Conservation (phyloP, 106 monocot species). For the Acorus calamus region DNA sequence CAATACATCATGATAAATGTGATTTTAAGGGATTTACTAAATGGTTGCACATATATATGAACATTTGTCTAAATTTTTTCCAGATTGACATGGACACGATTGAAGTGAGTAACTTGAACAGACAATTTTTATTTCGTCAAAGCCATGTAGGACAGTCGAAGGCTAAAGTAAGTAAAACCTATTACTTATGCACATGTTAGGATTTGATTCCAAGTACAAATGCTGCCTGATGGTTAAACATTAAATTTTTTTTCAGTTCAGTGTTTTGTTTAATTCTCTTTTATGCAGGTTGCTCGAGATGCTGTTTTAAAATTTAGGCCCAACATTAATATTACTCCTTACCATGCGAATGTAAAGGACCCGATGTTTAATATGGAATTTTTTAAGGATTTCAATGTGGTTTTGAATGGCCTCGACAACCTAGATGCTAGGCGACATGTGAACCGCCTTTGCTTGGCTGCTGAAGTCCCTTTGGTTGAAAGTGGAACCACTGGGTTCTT, state of each 20-base stretch:
- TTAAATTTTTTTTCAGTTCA: too few species aligned
- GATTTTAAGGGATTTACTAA: too few species aligned
- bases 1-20: too few species aligned
- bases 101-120: slow-evolving; percentile 95
- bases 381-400: slow-evolving; percentile 87
- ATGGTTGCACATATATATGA: too few species aligned
- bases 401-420: slow-evolving; percentile 97
- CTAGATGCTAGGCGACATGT: slow-evolving; percentile 96
- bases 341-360: slow-evolving; percentile 92
- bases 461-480: slow-evolving; percentile 91
- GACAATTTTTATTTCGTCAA: slow-evolving; percentile 89
- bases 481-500: slow-evolving; percentile 95
- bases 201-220: too few species aligned
- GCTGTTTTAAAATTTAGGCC: slow-evolving; percentile 84
- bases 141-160: slow-evolving; percentile 90
- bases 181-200: not conserved
- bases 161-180: slow-evolving; percentile 50
- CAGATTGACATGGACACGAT: slow-evolving; percentile 99
- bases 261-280: not conserved
- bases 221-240: too few species aligned
- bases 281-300: slow-evolving; percentile 75
- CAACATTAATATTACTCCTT: slow-evolving; percentile 72
- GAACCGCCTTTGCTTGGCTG: slow-evolving; percentile 98
- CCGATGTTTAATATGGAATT: slow-evolving; percentile 84
- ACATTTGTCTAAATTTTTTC: not conserved